phyloP scores from a whole-genome alignment of 352 stramenopile genomes.

The Bremia lactucae region DNA sequence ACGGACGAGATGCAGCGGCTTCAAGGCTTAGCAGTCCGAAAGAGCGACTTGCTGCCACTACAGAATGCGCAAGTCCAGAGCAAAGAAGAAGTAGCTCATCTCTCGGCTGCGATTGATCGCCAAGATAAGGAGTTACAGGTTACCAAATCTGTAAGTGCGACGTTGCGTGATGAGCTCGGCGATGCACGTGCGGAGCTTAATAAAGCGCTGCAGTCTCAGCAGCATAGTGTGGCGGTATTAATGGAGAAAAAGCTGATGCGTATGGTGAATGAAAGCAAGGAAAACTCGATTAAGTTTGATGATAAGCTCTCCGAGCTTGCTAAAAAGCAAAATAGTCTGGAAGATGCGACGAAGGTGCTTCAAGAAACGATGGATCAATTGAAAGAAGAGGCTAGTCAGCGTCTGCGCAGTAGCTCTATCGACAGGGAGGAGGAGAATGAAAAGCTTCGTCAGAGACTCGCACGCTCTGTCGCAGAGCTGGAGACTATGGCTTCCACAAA shows the following conservation, averaged over 20 bases:
- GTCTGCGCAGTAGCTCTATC: slow-evolving; percentile 13
- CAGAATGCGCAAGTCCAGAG: slow-evolving; percentile 51
- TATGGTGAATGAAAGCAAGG: slow-evolving; percentile 28
- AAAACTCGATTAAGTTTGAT: slow-evolving; percentile 37
- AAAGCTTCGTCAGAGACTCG: slow-evolving; percentile 42
- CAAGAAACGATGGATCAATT: slow-evolving; percentile 33
- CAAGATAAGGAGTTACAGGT: slow-evolving; percentile 59
- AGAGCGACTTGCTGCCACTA: slow-evolving; percentile 36
- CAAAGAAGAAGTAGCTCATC: slow-evolving; percentile 48
- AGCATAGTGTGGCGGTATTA: slow-evolving; percentile 25
- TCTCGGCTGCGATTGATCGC: slow-evolving; percentile 41
- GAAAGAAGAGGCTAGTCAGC: slow-evolving; percentile 25
- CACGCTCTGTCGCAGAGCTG: slow-evolving; percentile 36
- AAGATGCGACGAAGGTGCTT: slow-evolving; percentile 33
- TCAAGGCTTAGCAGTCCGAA: slow-evolving; percentile 31
- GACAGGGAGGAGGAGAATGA: slow-evolving; percentile 24
- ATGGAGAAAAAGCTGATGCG: slow-evolving; percentile 53
- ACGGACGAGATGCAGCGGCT: slow-evolving; percentile 49
- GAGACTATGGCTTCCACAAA: slow-evolving; percentile 29
- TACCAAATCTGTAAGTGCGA: slow-evolving; percentile 27
- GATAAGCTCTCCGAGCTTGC: slow-evolving; percentile 37
- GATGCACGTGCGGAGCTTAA: slow-evolving; percentile 48
- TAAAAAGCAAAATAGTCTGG: slow-evolving; percentile 51
- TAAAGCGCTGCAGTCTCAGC: slow-evolving; percentile 41
- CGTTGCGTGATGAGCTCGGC: slow-evolving; percentile 41